Evolutionary conservation across 306 rosid genomes (phyloP).

Genomic region (Comarum palustre): DNA sequence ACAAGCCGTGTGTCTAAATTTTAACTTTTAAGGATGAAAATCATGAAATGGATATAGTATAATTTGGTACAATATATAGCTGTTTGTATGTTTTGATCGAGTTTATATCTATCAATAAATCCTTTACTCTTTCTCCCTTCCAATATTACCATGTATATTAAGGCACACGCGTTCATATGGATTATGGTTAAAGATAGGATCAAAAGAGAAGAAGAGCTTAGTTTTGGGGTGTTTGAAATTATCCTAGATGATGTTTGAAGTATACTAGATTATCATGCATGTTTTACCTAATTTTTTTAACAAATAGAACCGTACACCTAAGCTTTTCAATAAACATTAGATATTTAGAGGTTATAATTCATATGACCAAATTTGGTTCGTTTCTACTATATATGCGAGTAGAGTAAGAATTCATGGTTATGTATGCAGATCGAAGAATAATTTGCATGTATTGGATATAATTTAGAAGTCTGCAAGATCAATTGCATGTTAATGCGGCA

Average conservation of each 20-base stretch:
- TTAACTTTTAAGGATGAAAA: neutral
- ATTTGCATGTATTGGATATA: neutral
- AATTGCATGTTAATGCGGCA: constrained; percentile 40
- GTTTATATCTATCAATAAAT: neutral
- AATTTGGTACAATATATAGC: neutral
- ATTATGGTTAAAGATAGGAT: neutral
- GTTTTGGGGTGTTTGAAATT: neutral
- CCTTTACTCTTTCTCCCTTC: neutral
- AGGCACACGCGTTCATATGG: neutral
- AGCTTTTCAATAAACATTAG: neutral
- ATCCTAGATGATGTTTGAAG: neutral
- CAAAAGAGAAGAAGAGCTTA: neutral
- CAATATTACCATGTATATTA: neutral
- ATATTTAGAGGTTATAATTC: neutral
- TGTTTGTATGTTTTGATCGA: neutral
- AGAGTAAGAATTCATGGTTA: neutral
- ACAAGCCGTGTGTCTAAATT: neutral
- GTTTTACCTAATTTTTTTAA: neutral
- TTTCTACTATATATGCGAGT: neutral
- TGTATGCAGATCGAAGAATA: neutral
- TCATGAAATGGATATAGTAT: neutral
- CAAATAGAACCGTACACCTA: neutral
- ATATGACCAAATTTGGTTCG: neutral
- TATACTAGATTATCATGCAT: neutral
- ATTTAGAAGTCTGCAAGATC: neutral